A percentile compares a stretch with the other conserved stretches of the same genome.
These are phyloP conservation scores for Sporothrix variecibatus DNA, from an alignment of 2,329 filamentous ascomycete species.

Conservation along the genomic window DNA sequence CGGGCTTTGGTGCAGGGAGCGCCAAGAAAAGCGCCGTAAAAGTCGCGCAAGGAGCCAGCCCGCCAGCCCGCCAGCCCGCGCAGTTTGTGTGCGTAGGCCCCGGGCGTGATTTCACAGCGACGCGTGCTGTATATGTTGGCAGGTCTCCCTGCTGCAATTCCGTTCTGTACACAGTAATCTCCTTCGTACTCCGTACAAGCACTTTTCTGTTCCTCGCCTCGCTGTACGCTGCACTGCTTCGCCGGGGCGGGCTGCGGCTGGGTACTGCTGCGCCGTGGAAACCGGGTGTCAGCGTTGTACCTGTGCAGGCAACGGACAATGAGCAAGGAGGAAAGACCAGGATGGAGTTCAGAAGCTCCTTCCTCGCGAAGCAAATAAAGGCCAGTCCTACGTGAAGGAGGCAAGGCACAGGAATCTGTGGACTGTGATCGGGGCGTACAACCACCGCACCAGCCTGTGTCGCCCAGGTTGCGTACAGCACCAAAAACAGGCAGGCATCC, in stretches of 20 bases:
- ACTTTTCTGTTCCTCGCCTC: neutral
- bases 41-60: constrained; percentile 7
- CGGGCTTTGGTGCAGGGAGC: neutral
- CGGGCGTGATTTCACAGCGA: constrained; percentile 8
- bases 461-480: neutral
- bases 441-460: constrained; percentile 20
- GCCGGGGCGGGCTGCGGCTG: constrained; percentile 16
- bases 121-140: neutral
- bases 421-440: constrained; percentile 9
- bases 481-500: constrained; percentile 1
- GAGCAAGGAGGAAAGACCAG: neutral
- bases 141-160: neutral
- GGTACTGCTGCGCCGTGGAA: constrained; percentile 11
- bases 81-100: neutral
- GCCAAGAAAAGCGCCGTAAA: constrained; percentile 15
- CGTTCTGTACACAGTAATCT: too few relatives aligned
- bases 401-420: constrained; percentile 4
- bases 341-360: neutral
- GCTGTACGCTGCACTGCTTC: neutral
- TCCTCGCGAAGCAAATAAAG: neutral
- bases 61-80: neutral
- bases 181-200: neutral
- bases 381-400: neutral
- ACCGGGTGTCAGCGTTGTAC: constrained; percentile 8
- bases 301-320: neutral